phyloP scores from a whole-genome alignment of 768 basidiomycete genomes.

The Exsudoporus frostii region DNA sequence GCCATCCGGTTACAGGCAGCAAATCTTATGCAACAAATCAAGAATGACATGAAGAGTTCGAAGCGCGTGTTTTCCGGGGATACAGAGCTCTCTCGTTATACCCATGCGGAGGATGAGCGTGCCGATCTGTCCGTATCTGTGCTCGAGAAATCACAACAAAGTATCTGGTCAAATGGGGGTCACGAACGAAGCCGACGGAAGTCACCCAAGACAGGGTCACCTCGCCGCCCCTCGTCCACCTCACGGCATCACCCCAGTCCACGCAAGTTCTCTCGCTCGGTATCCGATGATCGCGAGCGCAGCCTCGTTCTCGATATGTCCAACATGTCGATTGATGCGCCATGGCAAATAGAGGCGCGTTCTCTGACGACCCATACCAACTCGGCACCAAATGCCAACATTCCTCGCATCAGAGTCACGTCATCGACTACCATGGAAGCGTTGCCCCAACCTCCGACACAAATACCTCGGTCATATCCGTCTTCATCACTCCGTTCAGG shows the following conservation, averaged over 20 bases:
- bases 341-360: conserved; percentile 28
- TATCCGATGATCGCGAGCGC: conserved; percentile 41
- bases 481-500: conserved; percentile 50
- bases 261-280: conserved; percentile 38
- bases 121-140: conserved; percentile 12
- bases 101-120: conserved; percentile 15
- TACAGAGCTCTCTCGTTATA: conserved; percentile 50
- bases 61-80: conserved; percentile 73
- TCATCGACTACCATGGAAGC: conserved; percentile 28
- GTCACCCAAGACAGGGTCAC: conserved; percentile 24
- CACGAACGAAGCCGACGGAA: conserved; percentile 28
- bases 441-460: conserved; percentile 33
- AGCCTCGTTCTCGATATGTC: conserved; percentile 41
- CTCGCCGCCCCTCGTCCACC: conserved; percentile 34
- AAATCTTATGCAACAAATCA: conserved; percentile 82
- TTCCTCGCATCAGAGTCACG: conserved; percentile 30
- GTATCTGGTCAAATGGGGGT: conserved; percentile 27
- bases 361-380: conserved; percentile 9
- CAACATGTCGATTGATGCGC: conserved; percentile 42
- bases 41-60: conserved; percentile 63
- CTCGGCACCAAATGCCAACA: conserved; percentile 4
- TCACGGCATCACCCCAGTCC: conserved; percentile 43
- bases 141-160: conserved; percentile 23
- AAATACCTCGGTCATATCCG: conserved; percentile 39
- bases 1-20: conserved; percentile 76